Conservation (phyloP, 768 basidiomycete species). For the Kwoniella botswanensis region DNA sequence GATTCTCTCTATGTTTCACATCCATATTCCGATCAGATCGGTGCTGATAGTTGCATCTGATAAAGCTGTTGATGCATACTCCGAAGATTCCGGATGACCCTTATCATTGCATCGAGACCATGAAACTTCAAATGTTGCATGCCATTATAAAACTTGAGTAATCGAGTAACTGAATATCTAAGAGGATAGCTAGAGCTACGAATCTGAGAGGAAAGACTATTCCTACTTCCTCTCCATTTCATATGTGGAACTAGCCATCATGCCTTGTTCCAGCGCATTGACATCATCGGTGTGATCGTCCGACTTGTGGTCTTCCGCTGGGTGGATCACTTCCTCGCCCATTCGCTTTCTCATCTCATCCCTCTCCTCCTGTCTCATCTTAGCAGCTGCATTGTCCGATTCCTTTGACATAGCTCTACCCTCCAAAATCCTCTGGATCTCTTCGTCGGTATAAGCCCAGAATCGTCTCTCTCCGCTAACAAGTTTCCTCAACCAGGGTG, state of each 20-base stretch:
- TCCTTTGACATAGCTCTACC: slow-evolving; percentile 39
- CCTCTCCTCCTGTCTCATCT: slow-evolving; percentile 43
- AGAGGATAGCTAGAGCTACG: no score
- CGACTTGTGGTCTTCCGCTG: background rate
- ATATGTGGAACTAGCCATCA: slow-evolving; percentile 3
- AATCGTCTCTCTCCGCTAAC: slow-evolving; percentile 43
- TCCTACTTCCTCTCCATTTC: slow-evolving; percentile 6
- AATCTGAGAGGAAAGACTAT: no score
- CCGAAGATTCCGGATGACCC: no score
- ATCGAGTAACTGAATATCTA: background rate
- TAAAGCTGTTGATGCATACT: no score
- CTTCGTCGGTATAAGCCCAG: slow-evolving; percentile 49
- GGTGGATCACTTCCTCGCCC: slow-evolving; percentile 22
- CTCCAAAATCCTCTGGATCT: slow-evolving; percentile 45
- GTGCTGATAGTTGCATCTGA: no score
- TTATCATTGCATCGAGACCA: no score
- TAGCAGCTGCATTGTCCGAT: slow-evolving; percentile 39
- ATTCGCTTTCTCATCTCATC: slow-evolving; percentile 44
- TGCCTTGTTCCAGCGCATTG: slow-evolving; percentile 11
- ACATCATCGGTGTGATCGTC: slow-evolving; percentile 9
- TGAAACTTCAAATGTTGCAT: background rate
- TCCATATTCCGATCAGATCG: no score
- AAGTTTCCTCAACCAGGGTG: slow-evolving; percentile 50
- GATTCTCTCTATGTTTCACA: no score
- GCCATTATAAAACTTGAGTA: background rate